These are phyloP conservation scores for Parastagonospora nodorum DNA, from an alignment of 2,329 filamentous ascomycete genomes.

Conservation along the genomic window DNA sequence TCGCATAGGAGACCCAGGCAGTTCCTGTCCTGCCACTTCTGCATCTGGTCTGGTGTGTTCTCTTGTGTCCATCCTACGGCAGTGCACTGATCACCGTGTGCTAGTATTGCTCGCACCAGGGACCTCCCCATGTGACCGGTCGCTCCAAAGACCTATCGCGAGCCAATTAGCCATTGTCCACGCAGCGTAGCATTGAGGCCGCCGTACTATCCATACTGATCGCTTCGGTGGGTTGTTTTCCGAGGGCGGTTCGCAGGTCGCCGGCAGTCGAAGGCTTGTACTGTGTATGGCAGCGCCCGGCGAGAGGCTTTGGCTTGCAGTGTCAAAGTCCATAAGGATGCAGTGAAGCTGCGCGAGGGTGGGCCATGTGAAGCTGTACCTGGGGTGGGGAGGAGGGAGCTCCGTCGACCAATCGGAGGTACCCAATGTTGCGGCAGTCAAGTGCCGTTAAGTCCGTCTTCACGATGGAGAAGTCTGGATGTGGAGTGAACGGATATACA, in stretches of 20 bases:
- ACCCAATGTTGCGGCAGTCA: constrained; percentile 13
- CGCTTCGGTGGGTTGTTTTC: constrained; percentile 71
- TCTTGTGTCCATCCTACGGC: constrained; percentile 85
- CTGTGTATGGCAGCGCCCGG: constrained; percentile 40
- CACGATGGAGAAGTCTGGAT: not conserved
- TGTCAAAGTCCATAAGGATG: constrained; percentile 42
- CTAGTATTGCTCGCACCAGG: constrained; percentile 79
- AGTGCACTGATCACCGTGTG: constrained; percentile 80
- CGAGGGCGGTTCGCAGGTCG: constrained; percentile 84
- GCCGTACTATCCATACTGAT: constrained; percentile 84
- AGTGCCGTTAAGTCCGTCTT: constrained; percentile 19
- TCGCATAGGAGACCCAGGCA: constrained; percentile 87
- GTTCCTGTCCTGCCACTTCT: constrained; percentile 66
- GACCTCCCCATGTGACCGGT: constrained; percentile 97
- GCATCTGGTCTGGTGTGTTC: constrained; percentile 73
- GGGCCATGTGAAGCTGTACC: constrained; percentile 17
- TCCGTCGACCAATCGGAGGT: constrained; percentile 35
- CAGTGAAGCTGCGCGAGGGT: constrained; percentile 12
- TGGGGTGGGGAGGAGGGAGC: constrained; percentile 29
- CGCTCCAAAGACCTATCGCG: constrained; percentile 76
- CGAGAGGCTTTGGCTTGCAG: constrained; percentile 44
- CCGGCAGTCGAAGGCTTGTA: constrained; percentile 67
- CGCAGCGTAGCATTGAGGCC: not conserved
- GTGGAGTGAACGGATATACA: no score
- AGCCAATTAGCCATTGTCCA: constrained; percentile 6